These are phyloP conservation scores for Fusarium lateritium DNA, from an alignment of 2,329 filamentous ascomycete genomes.

Conservation along the genomic window DNA sequence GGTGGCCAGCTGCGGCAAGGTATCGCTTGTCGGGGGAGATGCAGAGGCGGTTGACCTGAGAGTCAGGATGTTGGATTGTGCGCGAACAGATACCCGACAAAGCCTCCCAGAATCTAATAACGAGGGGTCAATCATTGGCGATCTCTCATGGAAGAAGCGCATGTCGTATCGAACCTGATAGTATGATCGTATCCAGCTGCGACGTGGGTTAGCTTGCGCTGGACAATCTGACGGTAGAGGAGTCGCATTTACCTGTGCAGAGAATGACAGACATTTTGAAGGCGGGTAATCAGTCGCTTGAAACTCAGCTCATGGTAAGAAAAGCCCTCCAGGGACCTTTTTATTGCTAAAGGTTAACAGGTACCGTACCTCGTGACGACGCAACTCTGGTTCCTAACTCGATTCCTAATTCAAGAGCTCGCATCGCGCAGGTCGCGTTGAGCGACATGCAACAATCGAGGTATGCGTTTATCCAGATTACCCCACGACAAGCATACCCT, in stretches of 20 bases:
- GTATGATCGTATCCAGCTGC: constrained; percentile 75
- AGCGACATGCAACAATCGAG: constrained; percentile 32
- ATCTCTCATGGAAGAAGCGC: constrained; percentile 17
- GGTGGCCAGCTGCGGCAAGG: constrained; percentile 83
- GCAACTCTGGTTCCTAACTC: constrained; percentile 20
- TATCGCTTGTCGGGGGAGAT: constrained; percentile 99
- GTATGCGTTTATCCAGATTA: constrained; percentile 24
- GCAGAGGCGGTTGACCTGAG: constrained; percentile 97
- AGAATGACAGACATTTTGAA: constrained; percentile 72
- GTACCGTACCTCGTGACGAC: constrained; percentile 21
- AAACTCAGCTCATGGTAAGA: constrained; percentile 47
- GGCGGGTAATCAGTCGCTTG: constrained; percentile 29
- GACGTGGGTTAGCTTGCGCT: constrained; percentile 40
- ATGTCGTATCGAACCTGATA: constrained; percentile 63
- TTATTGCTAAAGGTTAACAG: constrained; percentile 10
- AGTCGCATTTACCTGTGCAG: constrained; percentile 67
- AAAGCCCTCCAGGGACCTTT: constrained; percentile 40
- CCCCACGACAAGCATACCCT: constrained; percentile 6
- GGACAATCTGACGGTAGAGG: constrained; percentile 3
- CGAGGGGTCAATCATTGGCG: constrained; percentile 30
- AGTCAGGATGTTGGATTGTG: constrained; percentile 98
- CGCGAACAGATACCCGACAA: constrained; percentile 97
- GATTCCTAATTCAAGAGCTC: constrained; percentile 41
- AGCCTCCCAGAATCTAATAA: constrained; percentile 92
- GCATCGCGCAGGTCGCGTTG: constrained; percentile 19